Evolutionary conservation across 306 rosid genomes (phyloP), one percentile per base, ranked within the genome.

Genomic region (Medicago ruthenica): DNA sequence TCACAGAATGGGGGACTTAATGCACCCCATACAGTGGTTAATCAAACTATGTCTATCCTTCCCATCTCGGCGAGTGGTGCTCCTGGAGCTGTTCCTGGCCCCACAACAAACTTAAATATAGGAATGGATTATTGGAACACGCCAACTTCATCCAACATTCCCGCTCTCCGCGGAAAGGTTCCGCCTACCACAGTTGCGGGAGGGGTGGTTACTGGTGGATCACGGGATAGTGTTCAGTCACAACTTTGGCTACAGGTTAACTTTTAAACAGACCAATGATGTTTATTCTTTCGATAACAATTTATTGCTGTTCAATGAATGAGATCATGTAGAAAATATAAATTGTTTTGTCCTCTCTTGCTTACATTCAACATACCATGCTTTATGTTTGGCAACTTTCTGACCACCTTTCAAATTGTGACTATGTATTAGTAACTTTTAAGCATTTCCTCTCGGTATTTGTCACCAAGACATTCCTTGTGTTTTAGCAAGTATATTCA

Each of bases 101-200:
- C 97, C 68, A 78, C 96, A 16, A 95, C 99, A 39, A 95, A 92
- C 83, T 85, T 95, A 67, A 95, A 95, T 77, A 95, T 95, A 70
- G 99, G 99, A 84, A 95, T 92, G 97, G 99, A 95, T 67, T 95
- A 95, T 84, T 95, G 99, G 99, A 92, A 92, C 42, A 75, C 98
- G 14, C 92, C 96, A 45, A 74, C 93, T 67, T 58, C 96, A 55
- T 83, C 97, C 39, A 53, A 82, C 63, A 82, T 92, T 72, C 93
- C 99, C 72, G 86, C 90, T 13, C 9, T 86, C 40, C 86, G 63
- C 5, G 93, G 97, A 86, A 90, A 95, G 86, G 96, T 85, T 62
- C 92, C 98, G 14, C 71, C 96, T 14, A 88, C 92, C 80, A 87
- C 97, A 50, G 90, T 90, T 84, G 86, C 88, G 34, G 98, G 97